Evolutionary conservation across 768 basidiomycete genomes (phyloP).

Genomic region (Inosperma sp.): DNA sequence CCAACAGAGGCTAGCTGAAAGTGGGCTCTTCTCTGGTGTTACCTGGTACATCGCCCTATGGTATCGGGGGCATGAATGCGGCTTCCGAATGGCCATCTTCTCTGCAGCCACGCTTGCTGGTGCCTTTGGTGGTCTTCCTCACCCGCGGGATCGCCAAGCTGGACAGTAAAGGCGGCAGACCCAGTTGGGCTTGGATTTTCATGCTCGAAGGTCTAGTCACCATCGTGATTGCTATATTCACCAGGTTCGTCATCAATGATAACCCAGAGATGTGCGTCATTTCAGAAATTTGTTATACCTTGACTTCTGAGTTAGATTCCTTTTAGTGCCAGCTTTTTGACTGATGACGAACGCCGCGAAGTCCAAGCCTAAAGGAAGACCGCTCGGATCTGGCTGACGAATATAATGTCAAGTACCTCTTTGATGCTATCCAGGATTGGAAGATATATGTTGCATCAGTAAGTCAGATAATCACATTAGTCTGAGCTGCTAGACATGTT

Average conservation of each 20-base stretch:
- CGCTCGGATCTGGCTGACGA: constrained; percentile 55
- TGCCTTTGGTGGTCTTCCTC: constrained; percentile 56
- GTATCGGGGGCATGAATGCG: no score
- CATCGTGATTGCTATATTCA: constrained; percentile 48
- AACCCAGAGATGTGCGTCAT: background rate
- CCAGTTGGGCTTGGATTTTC: no score
- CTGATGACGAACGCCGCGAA: constrained; percentile 47
- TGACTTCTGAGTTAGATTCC: constrained; percentile 64
- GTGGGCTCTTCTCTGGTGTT: constrained; percentile 68
- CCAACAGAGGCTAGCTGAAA: constrained; percentile 72
- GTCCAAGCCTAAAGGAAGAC: constrained; percentile 27
- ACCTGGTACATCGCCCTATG: no score
- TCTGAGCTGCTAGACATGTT: constrained; percentile 69
- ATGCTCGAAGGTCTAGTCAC: constrained; percentile 69
- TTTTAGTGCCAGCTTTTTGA: constrained; percentile 52
- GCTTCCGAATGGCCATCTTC: constrained; percentile 59
- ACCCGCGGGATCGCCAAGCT: constrained; percentile 54
- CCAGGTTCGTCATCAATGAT: constrained; percentile 35
- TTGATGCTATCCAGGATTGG: constrained; percentile 16
- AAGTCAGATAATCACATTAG: constrained; percentile 40
- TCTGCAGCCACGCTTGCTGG: constrained; percentile 60
- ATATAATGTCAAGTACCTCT: constrained; percentile 30
- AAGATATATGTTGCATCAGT: constrained; percentile 28
- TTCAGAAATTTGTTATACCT: background rate
- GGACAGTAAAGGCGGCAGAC: constrained; percentile 40